These are phyloP conservation scores for Phellopilus nigrolimitatus DNA, from an alignment of 1,284 basidiomycete species.

Conservation along the genomic window DNA sequence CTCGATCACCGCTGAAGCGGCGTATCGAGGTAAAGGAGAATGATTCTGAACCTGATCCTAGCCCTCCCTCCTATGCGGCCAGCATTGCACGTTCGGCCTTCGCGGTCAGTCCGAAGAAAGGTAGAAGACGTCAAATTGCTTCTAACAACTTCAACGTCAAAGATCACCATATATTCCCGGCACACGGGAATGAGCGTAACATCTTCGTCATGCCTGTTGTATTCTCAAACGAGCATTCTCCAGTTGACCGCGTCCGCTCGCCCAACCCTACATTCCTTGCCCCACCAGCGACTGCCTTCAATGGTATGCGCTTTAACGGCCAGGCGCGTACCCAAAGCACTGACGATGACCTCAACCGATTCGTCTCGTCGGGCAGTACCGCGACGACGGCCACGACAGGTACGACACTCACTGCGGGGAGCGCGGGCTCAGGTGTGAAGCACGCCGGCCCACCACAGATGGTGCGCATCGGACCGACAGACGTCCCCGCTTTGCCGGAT, in stretches of 20 bases:
- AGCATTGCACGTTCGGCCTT: constrained; percentile 8
- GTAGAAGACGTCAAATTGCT: not conserved
- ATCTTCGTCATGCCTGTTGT: constrained; percentile 15
- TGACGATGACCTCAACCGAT: constrained; percentile 76
- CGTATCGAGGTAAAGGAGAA: constrained; percentile 16
- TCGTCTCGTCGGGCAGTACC: constrained; percentile 74
- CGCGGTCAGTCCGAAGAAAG: not conserved
- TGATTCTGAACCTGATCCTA: constrained; percentile 9
- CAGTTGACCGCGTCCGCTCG: constrained; percentile 17
- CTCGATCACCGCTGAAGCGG: constrained; percentile 7
- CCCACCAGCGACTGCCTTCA: constrained; percentile 17
- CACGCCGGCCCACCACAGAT: constrained; percentile 75
- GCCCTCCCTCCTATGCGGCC: constrained; percentile 17
- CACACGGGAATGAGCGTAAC: not conserved
- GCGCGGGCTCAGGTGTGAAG: constrained; percentile 77
- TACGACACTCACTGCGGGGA: constrained; percentile 65
- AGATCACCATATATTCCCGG: not conserved
- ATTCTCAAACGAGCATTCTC: constrained; percentile 5
- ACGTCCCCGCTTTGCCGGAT: constrained; percentile 70
- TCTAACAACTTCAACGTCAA: not conserved
- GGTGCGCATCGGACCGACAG: constrained; percentile 73
- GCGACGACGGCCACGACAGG: constrained; percentile 72
- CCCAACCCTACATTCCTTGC: constrained; percentile 20
- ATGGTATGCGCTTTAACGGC: constrained; percentile 42
- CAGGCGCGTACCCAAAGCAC: constrained; percentile 43